A percentile compares a stretch with the other conserved stretches of the same genome.
Conservation (phyloP, 2,329 filamentous ascomycete genomes). For the Venturiaceae sp. region DNA sequence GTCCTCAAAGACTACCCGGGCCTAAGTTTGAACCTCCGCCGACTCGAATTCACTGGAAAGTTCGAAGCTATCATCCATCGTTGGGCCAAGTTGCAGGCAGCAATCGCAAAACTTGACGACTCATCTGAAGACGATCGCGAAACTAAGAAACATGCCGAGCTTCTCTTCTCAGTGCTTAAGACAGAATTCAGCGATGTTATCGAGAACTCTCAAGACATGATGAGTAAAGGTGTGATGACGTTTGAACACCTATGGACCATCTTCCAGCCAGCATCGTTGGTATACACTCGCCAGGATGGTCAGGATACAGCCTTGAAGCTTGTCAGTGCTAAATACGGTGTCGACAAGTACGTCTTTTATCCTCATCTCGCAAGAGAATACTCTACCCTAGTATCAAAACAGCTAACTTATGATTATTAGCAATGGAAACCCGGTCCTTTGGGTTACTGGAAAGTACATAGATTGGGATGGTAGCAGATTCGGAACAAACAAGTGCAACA, state of each 20-base stretch:
- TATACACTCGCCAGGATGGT: slow-evolving; percentile 18
- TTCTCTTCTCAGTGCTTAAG: slow-evolving; percentile 22
- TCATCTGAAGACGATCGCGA: slow-evolving; percentile 28
- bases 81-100: slow-evolving; percentile 43
- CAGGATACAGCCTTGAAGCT: slow-evolving; percentile 23
- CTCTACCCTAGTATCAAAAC: no score
- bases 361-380: slow-evolving; percentile 12
- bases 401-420: no score
- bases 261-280: slow-evolving; percentile 27
- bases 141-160: slow-evolving; percentile 18
- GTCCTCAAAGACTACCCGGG: slow-evolving; percentile 22
- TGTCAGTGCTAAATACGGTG: slow-evolving; percentile 11
- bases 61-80: slow-evolving; percentile 26
- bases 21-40: slow-evolving; percentile 25
- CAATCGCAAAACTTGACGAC: slow-evolving; percentile 47
- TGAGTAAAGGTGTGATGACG: slow-evolving; percentile 28
- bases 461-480: slow-evolving; percentile 28
- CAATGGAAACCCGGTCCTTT: background rate
- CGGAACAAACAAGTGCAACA: slow-evolving; percentile 14
- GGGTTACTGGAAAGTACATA: slow-evolving; percentile 20
- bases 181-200: slow-evolving; percentile 15
- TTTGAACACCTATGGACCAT: slow-evolving; percentile 35
- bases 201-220: slow-evolving; percentile 17
- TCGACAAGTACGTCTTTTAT: slow-evolving; percentile 14
- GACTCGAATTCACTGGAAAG: slow-evolving; percentile 21